A percentile compares a stretch with the other conserved stretches of the same genome.
Conservation (phyloP, 306 rosid genomes). For the Citrullus mucosospermus region DNA sequence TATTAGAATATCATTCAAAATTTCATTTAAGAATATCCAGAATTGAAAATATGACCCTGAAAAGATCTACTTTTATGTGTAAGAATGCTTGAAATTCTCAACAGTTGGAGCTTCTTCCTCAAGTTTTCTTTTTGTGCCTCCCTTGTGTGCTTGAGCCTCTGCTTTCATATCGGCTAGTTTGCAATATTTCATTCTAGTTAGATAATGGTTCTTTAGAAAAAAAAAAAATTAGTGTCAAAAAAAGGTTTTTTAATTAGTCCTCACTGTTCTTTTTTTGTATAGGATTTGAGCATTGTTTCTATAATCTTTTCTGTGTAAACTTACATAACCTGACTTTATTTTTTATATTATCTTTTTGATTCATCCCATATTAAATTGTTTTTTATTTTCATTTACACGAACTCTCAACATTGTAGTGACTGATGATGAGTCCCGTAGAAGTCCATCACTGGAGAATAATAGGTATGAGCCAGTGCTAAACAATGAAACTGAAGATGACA, state of each 20-base stretch:
- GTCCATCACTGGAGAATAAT: conserved; percentile 17
- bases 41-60: not conserved
- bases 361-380: not conserved
- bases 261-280: not conserved
- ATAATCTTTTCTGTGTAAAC: not conserved
- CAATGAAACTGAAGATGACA: conserved; percentile 36
- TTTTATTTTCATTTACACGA: not conserved
- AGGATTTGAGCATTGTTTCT: not conserved
- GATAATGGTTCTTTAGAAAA: not conserved
- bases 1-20: not conserved
- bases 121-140: too few relatives aligned
- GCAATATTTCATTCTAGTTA: not conserved
- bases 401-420: conserved; percentile 17
- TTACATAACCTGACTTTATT: not conserved
- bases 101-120: not conserved
- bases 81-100: not conserved
- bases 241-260: not conserved
- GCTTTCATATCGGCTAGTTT: not conserved
- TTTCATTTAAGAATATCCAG: not conserved
- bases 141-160: not conserved
- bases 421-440: conserved; percentile 23
- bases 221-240: not conserved
- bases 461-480: conserved; percentile 17
- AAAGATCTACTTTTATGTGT: not conserved
- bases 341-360: not conserved